Evolutionary conservation across 2,329 filamentous ascomycete species (phyloP).

Genomic region (Alternaria infectoria): DNA sequence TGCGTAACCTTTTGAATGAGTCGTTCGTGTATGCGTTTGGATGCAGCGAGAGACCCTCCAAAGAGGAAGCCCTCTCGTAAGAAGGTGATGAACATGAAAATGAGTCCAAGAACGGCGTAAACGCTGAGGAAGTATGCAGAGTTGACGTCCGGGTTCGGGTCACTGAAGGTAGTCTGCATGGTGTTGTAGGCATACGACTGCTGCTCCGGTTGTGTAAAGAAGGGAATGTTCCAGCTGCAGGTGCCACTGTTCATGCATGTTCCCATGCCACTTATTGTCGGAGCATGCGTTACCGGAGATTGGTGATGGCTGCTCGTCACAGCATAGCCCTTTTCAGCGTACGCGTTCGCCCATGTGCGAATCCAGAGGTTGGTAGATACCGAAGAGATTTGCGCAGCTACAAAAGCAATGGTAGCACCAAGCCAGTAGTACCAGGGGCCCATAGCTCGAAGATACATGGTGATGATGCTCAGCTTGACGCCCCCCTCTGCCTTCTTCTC

Average conservation of each 20-base stretch:
- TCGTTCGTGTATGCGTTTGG: conserved; percentile 78
- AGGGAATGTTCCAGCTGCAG: conserved; percentile 56
- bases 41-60: conserved; percentile 87
- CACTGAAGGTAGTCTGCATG: conserved; percentile 50
- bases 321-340: conserved; percentile 59
- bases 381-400: conserved; percentile 80
- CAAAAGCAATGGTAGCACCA: conserved; percentile 75
- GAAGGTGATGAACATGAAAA: conserved; percentile 82
- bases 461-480: conserved; percentile 85
- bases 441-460: conserved; percentile 87
- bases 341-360: conserved; percentile 91
- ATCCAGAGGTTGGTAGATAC: conserved; percentile 96
- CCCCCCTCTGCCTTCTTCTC: conserved; percentile 85
- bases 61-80: conserved; percentile 88
- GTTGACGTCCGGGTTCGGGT: conserved; percentile 66
- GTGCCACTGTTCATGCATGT: conserved; percentile 58
- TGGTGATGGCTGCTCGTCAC: conserved; percentile 41
- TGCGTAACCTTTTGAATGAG: conserved; percentile 81
- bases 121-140: conserved; percentile 82
- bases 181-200: conserved; percentile 45
- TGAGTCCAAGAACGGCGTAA: conserved; percentile 79
- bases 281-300: conserved; percentile 52
- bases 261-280: conserved; percentile 51
- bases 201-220: conserved; percentile 28
- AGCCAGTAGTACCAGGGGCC: conserved; percentile 97